These are phyloP conservation scores for Neofusicoccum ribis DNA, from an alignment of 2,329 filamentous ascomycete genomes.

Conservation along the genomic window DNA sequence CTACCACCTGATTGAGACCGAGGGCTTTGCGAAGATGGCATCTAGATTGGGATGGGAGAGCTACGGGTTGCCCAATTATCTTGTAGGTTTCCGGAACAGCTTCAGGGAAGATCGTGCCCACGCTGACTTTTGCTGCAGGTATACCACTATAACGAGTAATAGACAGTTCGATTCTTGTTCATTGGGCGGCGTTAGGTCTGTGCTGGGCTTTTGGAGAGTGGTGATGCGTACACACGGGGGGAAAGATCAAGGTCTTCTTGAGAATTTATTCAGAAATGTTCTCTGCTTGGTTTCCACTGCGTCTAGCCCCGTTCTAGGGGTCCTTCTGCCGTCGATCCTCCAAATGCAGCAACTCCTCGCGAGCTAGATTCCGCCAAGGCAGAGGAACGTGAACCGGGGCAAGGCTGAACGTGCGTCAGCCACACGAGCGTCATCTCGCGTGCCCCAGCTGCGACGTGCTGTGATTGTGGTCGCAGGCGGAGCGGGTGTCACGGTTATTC, in stretches of 20 bases:
- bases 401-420: constrained; percentile 13
- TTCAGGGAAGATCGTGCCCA: constrained; percentile 7
- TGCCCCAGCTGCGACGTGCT: neutral
- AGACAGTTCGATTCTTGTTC: constrained; percentile 25
- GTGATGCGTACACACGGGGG: neutral
- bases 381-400: constrained; percentile 2
- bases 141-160: constrained; percentile 84
- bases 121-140: constrained; percentile 55
- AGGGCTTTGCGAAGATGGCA: constrained; percentile 98
- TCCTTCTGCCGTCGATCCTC: neutral
- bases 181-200: constrained; percentile 35
- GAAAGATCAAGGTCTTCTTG: neutral
- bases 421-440: constrained; percentile 3
- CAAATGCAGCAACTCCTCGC: constrained; percentile 9
- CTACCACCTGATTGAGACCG: constrained; percentile 95
- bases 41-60: constrained; percentile 81
- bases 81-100: constrained; percentile 58
- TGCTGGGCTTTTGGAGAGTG: neutral
- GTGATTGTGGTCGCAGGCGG: neutral
- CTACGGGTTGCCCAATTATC: constrained; percentile 93
- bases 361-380: constrained; percentile 6
- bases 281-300: neutral
- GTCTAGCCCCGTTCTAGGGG: neutral
- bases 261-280: neutral
- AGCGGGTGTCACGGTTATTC: neutral